Evolutionary conservation across 129 eudicot genomes (phyloP), one percentile per base, ranked within the genome.

Genomic region (Gnaphalium uliginosum): DNA sequence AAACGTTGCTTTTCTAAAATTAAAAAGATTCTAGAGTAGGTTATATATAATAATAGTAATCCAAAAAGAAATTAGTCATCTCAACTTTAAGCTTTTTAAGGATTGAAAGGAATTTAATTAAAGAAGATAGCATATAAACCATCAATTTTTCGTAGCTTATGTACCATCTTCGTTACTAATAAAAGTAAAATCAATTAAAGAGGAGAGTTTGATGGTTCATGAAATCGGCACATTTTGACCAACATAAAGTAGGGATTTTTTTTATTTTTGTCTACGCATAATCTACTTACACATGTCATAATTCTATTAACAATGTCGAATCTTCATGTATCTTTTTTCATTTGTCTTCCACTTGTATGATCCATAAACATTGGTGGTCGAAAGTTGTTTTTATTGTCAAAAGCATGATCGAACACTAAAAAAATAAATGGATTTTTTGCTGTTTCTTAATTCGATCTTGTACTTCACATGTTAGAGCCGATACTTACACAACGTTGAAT

Each of bases 141-240:
- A n/a, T n/a, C n/a, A n/a, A n/a, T n/a, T n/a, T n/a, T n/a, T n/a
- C n/a, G n/a, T n/a, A n/a, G 37, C 17, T 65, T 65, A 25, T 22
- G 72, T 29, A 18, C 29, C 60, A n/a, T 61, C 30, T 41, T 76
- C 73, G 5, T 76, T 67, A 39, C 74, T 26, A 37, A n/a, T 66
- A 56, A 66, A 51, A 8, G 57, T 32, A 66, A 51, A 48, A 23
- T 22, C 13, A 13, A 13, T 14, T 14, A 61, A 74, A 68, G 39
- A 18, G 14, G 23, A n/a, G 19, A 6, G 18, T 67, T 37, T 18
- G 32, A 37, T 53, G 80, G 67, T 24, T 76, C 73, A 63, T 54
- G 59, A 54, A 56, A 66, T 43, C 66, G 54, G 68, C 81, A 54
- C 67, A 24, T 54, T 50, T 76, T 76, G 59, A 76, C 68, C 60